Percentiles rank a stretch among this genome's conserved stretches.
phyloP scores from a whole-genome alignment of 148 eudicot species.

The Rhododendron kiyosumense region DNA sequence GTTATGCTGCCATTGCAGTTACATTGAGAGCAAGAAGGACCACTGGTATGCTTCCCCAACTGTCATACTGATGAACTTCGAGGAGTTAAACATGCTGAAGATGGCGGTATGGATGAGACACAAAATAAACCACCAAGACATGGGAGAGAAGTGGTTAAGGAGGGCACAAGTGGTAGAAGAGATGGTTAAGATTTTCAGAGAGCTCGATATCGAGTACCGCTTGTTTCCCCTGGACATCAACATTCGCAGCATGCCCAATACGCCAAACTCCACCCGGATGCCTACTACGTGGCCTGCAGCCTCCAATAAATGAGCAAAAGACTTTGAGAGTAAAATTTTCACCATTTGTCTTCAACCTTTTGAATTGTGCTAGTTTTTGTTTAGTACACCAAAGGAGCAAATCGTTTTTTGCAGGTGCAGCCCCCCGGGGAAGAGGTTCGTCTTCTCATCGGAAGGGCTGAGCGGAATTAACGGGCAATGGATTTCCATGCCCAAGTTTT shows the following conservation, averaged over 20 bases:
- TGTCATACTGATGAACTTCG: conserved; percentile 41
- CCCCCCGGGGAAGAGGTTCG: background rate
- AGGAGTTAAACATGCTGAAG: conserved; percentile 26
- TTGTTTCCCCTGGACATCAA: conserved; percentile 43
- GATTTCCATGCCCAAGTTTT: background rate
- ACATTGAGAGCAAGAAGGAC: conserved; percentile 54
- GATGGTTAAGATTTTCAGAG: conserved; percentile 46
- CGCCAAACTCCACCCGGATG: conserved; percentile 13
- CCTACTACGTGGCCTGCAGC: conserved; percentile 27
- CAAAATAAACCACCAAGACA: conserved; percentile 62
- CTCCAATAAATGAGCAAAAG: background rate
- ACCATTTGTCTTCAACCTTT: background rate
- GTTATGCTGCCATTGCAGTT: conserved; percentile 27
- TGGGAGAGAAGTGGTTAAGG: conserved; percentile 47
- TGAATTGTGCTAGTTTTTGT: background rate
- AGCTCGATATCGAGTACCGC: conserved; percentile 59
- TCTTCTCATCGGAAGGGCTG: background rate
- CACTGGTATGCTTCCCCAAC: conserved; percentile 58
- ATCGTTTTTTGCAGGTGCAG: background rate
- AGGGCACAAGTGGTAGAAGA: conserved; percentile 54
- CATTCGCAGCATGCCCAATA: conserved; percentile 32
- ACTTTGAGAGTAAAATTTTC: background rate
- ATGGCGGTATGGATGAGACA: conserved; percentile 66
- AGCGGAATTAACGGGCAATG: background rate
- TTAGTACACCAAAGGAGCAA: background rate